phyloP scores from a whole-genome alignment of 1,284 basidiomycete species.

The Crepidotus sp. region DNA sequence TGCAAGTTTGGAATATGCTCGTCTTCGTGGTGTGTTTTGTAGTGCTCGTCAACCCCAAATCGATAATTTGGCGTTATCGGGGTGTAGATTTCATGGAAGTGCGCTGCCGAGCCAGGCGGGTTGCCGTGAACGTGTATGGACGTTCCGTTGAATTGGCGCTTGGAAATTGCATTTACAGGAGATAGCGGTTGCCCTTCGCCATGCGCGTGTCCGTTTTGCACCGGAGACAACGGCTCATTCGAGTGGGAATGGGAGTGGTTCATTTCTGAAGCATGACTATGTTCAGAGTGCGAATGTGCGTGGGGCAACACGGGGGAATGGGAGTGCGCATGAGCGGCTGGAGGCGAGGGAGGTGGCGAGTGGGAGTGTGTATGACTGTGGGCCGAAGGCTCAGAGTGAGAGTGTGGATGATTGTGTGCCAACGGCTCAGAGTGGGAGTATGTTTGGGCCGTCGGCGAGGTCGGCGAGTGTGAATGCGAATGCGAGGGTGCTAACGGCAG shows the following conservation, averaged over 20 bases:
- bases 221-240: neutral
- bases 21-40: constrained; percentile 42
- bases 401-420: constrained; percentile 27
- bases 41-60: constrained; percentile 56
- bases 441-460: constrained; percentile 1
- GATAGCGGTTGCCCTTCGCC: neutral
- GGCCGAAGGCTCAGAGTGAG: constrained; percentile 1
- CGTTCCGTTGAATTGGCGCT: constrained; percentile 15
- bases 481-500: constrained; percentile 9
- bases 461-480: constrained; percentile 24
- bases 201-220: constrained; percentile 11
- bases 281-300: constrained; percentile 22
- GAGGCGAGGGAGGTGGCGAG: constrained; percentile 4
- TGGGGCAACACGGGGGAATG: constrained; percentile 11
- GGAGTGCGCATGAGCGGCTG: constrained; percentile 22
- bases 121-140: constrained; percentile 15
- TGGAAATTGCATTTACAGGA: neutral
- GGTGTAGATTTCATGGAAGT: constrained; percentile 22
- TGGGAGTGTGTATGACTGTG: constrained; percentile 25
- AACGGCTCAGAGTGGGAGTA: constrained; percentile 23
- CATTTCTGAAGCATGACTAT: constrained; percentile 16
- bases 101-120: constrained; percentile 14
- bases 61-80: constrained; percentile 53
- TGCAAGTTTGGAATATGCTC: constrained; percentile 46
- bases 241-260: constrained; percentile 16